phyloP scores from a whole-genome alignment of 331 rosid genomes.

The Malus hybrid region DNA sequence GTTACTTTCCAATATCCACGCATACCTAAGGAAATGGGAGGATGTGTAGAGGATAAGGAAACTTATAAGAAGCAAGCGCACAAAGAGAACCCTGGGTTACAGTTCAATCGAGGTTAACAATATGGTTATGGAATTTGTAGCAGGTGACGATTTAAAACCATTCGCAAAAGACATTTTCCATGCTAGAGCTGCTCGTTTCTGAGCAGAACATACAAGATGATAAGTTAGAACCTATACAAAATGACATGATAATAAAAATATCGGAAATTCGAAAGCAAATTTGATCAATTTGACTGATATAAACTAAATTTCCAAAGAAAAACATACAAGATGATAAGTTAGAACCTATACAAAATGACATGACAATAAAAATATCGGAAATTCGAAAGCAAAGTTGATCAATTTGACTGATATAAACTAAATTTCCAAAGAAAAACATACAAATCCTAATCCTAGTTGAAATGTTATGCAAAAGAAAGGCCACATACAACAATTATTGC shows the following conservation, averaged over 20 bases:
- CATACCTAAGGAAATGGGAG: slow-evolving; percentile 61
- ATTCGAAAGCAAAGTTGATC: background rate
- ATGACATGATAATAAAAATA: too few species aligned
- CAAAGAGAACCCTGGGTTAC: slow-evolving; percentile 59
- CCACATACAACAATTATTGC: slow-evolving; percentile 55
- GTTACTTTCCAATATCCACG: slow-evolving; percentile 56
- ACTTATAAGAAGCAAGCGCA: slow-evolving; percentile 41
- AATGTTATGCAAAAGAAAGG: slow-evolving; percentile 28
- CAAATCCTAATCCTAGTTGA: background rate
- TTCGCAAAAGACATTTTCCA: slow-evolving; percentile 40
- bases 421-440: background rate
- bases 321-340: background rate
- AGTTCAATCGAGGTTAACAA: slow-evolving; percentile 55
- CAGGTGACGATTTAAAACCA: slow-evolving; percentile 45
- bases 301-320: background rate
- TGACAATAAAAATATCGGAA: background rate
- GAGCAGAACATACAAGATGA: slow-evolving; percentile 26
- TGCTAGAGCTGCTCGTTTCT: slow-evolving; percentile 30
- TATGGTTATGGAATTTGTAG: slow-evolving; percentile 49
- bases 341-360: too few species aligned
- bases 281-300: background rate
- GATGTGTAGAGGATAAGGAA: slow-evolving; percentile 50
- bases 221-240: slow-evolving; percentile 1
- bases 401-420: background rate
- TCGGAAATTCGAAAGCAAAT: background rate